Conservation (phyloP, 1,284 basidiomycete species). For the Golubevia pallescens region DNA sequence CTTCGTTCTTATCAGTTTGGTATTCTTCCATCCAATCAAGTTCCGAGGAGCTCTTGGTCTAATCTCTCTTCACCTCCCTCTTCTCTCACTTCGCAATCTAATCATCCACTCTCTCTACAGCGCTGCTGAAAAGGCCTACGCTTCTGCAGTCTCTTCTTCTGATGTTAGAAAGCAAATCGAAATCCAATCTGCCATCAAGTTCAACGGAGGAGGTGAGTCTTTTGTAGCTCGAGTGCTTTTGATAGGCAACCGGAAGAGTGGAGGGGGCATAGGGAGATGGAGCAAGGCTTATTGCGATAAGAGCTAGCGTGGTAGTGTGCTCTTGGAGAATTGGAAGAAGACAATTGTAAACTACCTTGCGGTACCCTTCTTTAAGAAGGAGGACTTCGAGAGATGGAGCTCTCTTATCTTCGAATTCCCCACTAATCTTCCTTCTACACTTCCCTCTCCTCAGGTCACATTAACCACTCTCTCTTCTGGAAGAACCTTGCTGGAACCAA, state of each 20-base stretch:
- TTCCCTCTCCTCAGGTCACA: slow-evolving; percentile 39
- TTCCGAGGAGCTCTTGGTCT: neutral
- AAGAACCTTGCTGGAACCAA: slow-evolving; percentile 73
- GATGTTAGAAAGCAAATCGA: slow-evolving; percentile 81
- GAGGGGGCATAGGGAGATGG: neutral
- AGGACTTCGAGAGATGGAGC: neutral
- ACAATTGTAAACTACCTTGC: neutral
- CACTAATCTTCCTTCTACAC: neutral
- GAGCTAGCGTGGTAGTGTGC: neutral
- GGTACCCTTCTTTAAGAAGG: neutral
- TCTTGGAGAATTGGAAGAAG: neutral
- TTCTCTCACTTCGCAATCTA: neutral
- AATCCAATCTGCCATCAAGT: slow-evolving; percentile 83
- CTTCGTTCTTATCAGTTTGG: too few species aligned
- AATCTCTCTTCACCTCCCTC: neutral
- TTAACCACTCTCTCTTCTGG: slow-evolving; percentile 95
- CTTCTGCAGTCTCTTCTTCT: slow-evolving; percentile 70
- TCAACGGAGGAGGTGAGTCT: slow-evolving; percentile 82
- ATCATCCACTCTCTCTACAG: too few species aligned
- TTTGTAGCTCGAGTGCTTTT: neutral
- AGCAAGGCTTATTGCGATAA: too few species aligned
- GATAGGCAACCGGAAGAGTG: too few species aligned
- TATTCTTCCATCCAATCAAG: too few species aligned
- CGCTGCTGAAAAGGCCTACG: slow-evolving; percentile 83
- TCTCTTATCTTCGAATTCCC: neutral